phyloP scores from a whole-genome alignment of 768 basidiomycete species.

The Exsudoporus frostii region DNA sequence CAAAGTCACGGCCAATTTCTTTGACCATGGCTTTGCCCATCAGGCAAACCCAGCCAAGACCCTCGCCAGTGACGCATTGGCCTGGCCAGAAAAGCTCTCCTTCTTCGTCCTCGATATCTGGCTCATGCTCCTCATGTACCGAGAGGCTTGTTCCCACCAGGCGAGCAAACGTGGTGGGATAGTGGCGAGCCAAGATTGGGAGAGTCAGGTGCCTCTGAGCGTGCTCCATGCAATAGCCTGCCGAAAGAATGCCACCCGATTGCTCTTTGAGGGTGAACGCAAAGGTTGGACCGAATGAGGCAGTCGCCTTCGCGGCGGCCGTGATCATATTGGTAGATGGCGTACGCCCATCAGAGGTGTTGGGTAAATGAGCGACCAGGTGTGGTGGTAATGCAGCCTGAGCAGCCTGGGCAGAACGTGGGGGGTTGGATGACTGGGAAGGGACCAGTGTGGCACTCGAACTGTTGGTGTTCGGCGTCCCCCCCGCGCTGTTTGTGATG shows the following conservation, averaged over 20 bases:
- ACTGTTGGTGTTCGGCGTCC: constrained; percentile 47
- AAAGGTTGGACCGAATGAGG: constrained; percentile 27
- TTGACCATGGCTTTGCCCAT: constrained; percentile 86
- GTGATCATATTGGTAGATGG: constrained; percentile 27
- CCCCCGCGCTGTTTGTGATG: constrained; percentile 50
- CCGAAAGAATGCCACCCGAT: constrained; percentile 39
- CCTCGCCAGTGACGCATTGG: constrained; percentile 68
- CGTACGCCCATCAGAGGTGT: constrained; percentile 28
- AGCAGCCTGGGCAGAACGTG: constrained; percentile 24
- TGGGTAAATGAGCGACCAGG: constrained; percentile 27
- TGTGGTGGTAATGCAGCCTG: constrained; percentile 44
- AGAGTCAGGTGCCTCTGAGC: constrained; percentile 59
- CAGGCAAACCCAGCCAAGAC: constrained; percentile 82
- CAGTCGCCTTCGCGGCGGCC: constrained; percentile 31
- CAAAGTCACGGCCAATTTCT: constrained; percentile 74
- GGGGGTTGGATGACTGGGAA: constrained; percentile 25
- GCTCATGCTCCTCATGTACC: constrained; percentile 69
- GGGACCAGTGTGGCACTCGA: constrained; percentile 22
- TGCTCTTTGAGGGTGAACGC: constrained; percentile 29
- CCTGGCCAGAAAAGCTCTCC: constrained; percentile 86
- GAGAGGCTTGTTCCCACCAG: constrained; percentile 63
- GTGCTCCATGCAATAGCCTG: constrained; percentile 40
- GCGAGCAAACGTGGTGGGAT: constrained; percentile 72
- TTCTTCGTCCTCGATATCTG: constrained; percentile 82
- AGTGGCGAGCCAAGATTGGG: constrained; percentile 64